Evolutionary conservation across 2,329 filamentous ascomycete genomes (phyloP).

Genomic region (Calycina herbarum): DNA sequence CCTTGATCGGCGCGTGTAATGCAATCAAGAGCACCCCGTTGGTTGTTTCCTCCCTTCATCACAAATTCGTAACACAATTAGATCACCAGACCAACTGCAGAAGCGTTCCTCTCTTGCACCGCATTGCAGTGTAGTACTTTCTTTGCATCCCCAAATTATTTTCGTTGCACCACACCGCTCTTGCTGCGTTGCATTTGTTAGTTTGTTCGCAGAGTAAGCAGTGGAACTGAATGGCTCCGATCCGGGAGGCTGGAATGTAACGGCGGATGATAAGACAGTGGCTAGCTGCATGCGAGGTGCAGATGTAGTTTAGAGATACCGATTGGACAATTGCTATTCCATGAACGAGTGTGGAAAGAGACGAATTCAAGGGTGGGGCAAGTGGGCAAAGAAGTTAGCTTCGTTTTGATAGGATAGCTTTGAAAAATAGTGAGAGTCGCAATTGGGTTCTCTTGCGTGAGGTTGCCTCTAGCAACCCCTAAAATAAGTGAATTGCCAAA

Average conservation of each 20-base stretch:
- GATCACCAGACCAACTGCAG: slow-evolving; percentile 1
- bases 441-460: no score
- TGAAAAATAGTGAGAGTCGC: no score
- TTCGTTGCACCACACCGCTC: not conserved
- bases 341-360: not conserved
- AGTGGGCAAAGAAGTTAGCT: not conserved
- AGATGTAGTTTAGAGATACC: not conserved
- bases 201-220: not conserved
- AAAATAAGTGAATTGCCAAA: no score
- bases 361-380: not conserved
- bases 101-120: not conserved
- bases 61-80: not conserved
- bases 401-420: no score
- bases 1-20: not conserved
- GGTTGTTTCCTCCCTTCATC: not conserved
- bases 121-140: not conserved
- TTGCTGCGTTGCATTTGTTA: not conserved
- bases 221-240: not conserved
- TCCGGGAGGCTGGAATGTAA: not conserved
- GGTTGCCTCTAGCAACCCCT: no score
- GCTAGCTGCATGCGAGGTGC: not conserved
- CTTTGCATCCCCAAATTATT: not conserved
- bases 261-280: not conserved
- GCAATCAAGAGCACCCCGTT: not conserved
- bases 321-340: not conserved